These are phyloP conservation scores for Pseudogymnoascus sp. DNA, from an alignment of 2,329 filamentous ascomycete genomes.

Conservation along the genomic window DNA sequence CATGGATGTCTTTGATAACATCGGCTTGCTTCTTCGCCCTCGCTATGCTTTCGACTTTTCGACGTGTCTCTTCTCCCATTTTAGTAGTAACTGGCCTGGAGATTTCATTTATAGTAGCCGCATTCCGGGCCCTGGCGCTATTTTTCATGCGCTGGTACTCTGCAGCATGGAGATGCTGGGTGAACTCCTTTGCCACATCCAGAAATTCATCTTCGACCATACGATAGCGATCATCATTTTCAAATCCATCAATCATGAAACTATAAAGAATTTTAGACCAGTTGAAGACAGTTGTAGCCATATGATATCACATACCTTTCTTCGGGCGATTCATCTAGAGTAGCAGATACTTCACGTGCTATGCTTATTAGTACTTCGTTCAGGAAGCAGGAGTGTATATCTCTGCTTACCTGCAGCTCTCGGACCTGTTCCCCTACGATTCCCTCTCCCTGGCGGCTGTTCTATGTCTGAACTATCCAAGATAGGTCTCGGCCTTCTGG, in stretches of 20 bases:
- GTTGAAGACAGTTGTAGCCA: background rate
- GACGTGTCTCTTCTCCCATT: constrained; percentile 23
- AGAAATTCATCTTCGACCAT: constrained; percentile 82
- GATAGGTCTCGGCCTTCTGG: background rate
- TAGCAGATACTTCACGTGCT: background rate
- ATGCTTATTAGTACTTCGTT: background rate
- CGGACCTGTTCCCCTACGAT: background rate
- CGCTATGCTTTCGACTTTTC: constrained; percentile 27
- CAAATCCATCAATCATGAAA: constrained; percentile 53
- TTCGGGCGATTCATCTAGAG: background rate
- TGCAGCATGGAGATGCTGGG: constrained; percentile 65
- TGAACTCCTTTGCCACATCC: constrained; percentile 59
- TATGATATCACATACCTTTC: background rate
- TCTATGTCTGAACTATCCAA: constrained; percentile 4
- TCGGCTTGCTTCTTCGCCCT: constrained; percentile 31
- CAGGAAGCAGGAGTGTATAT: background rate
- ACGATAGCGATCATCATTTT: constrained; percentile 63
- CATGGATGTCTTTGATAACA: constrained; percentile 20
- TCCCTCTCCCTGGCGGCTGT: background rate
- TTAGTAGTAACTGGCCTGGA: constrained; percentile 30
- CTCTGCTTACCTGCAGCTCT: background rate
- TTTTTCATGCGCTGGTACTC: constrained; percentile 64
- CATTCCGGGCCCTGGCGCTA: constrained; percentile 45
- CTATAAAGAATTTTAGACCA: background rate
- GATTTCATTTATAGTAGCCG: constrained; percentile 34